These are phyloP conservation scores for Penicillium janthinellum DNA, from an alignment of 2,329 filamentous ascomycete species.

Conservation along the genomic window DNA sequence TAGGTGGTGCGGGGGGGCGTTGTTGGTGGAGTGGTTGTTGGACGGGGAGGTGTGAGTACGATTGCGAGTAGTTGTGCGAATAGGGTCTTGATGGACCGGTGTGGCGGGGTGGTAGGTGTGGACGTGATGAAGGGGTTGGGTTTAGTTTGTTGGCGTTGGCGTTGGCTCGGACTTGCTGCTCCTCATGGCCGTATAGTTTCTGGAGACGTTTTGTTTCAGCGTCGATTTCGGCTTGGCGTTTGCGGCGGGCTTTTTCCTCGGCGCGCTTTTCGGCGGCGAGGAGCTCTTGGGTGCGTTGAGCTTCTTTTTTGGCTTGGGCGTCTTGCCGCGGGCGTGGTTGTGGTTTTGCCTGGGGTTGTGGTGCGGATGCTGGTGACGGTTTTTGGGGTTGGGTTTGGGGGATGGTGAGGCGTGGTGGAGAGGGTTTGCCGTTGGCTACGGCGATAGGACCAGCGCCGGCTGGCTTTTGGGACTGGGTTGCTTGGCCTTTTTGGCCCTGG, in stretches of 20 bases:
- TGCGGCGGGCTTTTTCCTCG: slow-evolving; percentile 54
- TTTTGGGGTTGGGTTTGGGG: slow-evolving; percentile 16
- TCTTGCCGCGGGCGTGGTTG: slow-evolving; percentile 33
- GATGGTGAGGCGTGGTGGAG: slow-evolving; percentile 11
- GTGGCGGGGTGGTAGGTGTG: slow-evolving; percentile 22
- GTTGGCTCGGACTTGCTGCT: slow-evolving; percentile 34
- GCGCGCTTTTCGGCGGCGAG: slow-evolving; percentile 46
- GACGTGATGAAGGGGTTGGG: slow-evolving; percentile 12
- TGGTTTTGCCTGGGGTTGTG: slow-evolving; percentile 9
- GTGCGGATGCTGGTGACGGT: not conserved
- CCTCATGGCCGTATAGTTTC: slow-evolving; percentile 56
- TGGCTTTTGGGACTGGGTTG: slow-evolving; percentile 22
- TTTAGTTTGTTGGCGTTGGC: slow-evolving; percentile 8
- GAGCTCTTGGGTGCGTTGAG: slow-evolving; percentile 54
- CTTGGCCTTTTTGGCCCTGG: slow-evolving; percentile 37
- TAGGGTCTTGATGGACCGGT: slow-evolving; percentile 20
- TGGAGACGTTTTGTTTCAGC: slow-evolving; percentile 75
- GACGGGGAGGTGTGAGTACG: slow-evolving; percentile 24
- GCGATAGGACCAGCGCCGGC: slow-evolving; percentile 1
- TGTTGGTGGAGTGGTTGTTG: slow-evolving; percentile 19
- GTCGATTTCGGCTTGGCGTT: slow-evolving; percentile 60
- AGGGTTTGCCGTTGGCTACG: slow-evolving; percentile 18
- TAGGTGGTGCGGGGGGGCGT: slow-evolving; percentile 18
- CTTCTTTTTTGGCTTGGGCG: slow-evolving; percentile 50
- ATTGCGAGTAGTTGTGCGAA: slow-evolving; percentile 20